Evolutionary conservation across 2,329 filamentous ascomycete genomes (phyloP).

Genomic region (Colletotrichum acutatum): DNA sequence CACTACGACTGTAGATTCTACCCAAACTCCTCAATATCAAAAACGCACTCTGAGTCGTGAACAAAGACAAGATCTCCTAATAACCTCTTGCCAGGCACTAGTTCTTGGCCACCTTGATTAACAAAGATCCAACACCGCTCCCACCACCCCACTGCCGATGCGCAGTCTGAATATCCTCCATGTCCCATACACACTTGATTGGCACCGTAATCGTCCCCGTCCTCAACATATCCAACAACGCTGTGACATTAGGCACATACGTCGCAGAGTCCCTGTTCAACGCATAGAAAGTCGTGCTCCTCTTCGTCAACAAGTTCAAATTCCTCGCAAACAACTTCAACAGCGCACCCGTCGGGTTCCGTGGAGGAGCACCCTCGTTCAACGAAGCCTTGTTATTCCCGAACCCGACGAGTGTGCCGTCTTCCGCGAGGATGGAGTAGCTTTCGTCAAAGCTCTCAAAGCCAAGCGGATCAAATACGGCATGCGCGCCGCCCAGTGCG

Average conservation of each 20-base stretch:
- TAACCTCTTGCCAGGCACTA: background rate
- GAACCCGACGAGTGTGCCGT: constrained; percentile 53
- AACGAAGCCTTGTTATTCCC: constrained; percentile 49
- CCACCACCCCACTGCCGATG: constrained; percentile 50
- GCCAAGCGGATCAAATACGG: constrained; percentile 61
- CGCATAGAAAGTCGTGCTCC: constrained; percentile 49
- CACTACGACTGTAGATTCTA: background rate
- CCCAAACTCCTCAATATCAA: background rate
- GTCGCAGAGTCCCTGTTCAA: constrained; percentile 47
- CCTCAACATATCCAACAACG: constrained; percentile 45
- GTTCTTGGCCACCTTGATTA: constrained; percentile 39
- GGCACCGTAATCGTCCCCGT: constrained; percentile 47
- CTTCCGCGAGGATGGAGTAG: constrained; percentile 53
- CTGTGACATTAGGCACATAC: constrained; percentile 45
- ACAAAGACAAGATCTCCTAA: background rate
- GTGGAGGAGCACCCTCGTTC: constrained; percentile 43
- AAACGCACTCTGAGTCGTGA: background rate
- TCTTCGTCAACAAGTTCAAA: constrained; percentile 32
- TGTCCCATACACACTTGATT: constrained; percentile 52
- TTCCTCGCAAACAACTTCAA: constrained; percentile 46
- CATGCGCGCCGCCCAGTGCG: constrained; percentile 56
- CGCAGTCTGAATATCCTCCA: constrained; percentile 52
- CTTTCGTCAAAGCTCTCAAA: constrained; percentile 63
- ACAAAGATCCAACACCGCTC: constrained; percentile 48
- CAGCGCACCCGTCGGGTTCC: constrained; percentile 45